Percentiles rank a stretch among this genome's conserved stretches.
phyloP scores from a whole-genome alignment of 257 asterid species.

The Perilla frutescens region DNA sequence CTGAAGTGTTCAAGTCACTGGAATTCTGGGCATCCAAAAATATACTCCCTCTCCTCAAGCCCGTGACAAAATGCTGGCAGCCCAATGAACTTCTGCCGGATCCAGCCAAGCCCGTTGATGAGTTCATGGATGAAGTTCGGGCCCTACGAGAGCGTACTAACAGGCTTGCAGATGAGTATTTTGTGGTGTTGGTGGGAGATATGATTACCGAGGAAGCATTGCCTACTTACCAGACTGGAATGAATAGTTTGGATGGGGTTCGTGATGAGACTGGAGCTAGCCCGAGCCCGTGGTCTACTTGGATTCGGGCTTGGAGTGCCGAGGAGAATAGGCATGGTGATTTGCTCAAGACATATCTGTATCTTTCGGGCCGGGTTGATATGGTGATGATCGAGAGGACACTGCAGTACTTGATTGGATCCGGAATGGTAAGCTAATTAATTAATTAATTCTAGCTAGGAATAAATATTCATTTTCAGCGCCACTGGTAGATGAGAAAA shows the following conservation, averaged over 20 bases:
- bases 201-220: slow-evolving; percentile 34
- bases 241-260: slow-evolving; percentile 27
- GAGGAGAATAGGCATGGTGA: no score
- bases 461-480: no score
- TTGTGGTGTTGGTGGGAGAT: slow-evolving; percentile 48
- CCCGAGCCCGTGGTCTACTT: no score
- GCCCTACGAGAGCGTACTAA: slow-evolving; percentile 37
- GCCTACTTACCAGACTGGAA: slow-evolving; percentile 42
- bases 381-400: no score
- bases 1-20: slow-evolving; percentile 26
- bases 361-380: no score
- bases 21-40: slow-evolving; percentile 37
- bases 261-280: no score
- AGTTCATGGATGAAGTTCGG: slow-evolving; percentile 35
- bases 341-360: no score
- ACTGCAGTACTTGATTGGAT: no score
- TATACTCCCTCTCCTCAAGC: slow-evolving; percentile 40
- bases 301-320: no score
- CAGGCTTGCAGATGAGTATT: slow-evolving; percentile 43
- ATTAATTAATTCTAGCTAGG: no score
- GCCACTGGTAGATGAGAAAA: no score
- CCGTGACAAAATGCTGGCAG: slow-evolving; percentile 48
- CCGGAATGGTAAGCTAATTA: no score
- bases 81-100: slow-evolving; percentile 38
- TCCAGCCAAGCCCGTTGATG: not conserved